Base-by-base conservation (phyloP, 1,139 yeast species). In the Scheffersomyces segobiensis region DNA sequence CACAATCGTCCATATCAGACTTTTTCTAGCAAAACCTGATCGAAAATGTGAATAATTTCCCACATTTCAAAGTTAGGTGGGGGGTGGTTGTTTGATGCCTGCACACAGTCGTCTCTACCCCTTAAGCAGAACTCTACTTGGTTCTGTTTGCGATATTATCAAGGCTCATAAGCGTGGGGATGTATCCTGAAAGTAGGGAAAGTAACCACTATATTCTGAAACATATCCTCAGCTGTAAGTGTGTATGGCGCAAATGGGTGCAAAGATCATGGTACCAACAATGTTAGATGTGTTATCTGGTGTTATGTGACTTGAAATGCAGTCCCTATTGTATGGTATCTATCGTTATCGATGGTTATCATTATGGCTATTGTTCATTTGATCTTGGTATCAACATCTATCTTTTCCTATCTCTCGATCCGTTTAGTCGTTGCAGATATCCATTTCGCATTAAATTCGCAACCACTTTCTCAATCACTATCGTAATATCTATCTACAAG, bases 401-500 rank as follows among this genome's bases (percentile, higher is more conserved):
- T 32, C n/a, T 2, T 14, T 8, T 32, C 42, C 12, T 14, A 32
- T 32, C 42, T 32, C 14, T 32, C 17, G 17, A 10, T 24, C 32
- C 8, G 32, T 24, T 24, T 32, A 14, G 8, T 14, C 12, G 42
- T 32, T 32, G 42, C 17, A 32, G 42, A 24, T 24, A 24, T 32
- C 42, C 5, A 32, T 32, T 2, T 32, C 12, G 42, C 42, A 32
- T 32, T 14, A 14, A 24, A 6, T 32, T 32, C 17, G 42, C 17
- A 10, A 32, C 5, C 42, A 10, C 42, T 32, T 32, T 14, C 42
- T 32, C 17, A 14, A 12, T 32, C 42, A 10, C 17, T 32, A 32
- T 32, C 42, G 3, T 32, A 10, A 10, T 12, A 24, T 10, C 17
- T 4, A 17, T 18, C 55, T 51, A 65, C 46, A 65, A 62, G 64